Conservation (phyloP, 495 filamentous ascomycete genomes). For the Apodospora peruviana region DNA sequence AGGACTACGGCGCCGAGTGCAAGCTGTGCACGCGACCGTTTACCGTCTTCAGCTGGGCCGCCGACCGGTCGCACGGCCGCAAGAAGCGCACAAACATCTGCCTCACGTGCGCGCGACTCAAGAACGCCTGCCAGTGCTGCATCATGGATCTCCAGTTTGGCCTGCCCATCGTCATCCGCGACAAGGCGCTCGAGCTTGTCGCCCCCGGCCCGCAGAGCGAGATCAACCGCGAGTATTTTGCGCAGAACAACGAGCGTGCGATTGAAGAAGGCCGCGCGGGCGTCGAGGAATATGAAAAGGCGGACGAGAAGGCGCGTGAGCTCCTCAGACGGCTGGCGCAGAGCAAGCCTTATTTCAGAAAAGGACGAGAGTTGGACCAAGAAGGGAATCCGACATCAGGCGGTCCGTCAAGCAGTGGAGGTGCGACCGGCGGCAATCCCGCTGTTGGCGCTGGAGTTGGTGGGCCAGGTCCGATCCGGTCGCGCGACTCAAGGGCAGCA, state of each 20-base stretch:
- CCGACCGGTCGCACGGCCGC: conserved; percentile 78
- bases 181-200: conserved; percentile 97
- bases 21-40: conserved; percentile 92
- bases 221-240: conserved; percentile 95
- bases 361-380: conserved; percentile 59
- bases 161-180: conserved; percentile 84
- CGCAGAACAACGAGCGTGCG: conserved; percentile 91
- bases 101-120: conserved; percentile 88
- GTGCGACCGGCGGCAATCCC: conserved; percentile 36
- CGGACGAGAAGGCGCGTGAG: conserved; percentile 91
- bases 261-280: conserved; percentile 82
- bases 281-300: conserved; percentile 86
- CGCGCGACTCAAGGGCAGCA: conserved; percentile 52
- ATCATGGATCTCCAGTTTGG: conserved; percentile 97
- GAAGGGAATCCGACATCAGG: conserved; percentile 43
- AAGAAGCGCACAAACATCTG: conserved; percentile 88
- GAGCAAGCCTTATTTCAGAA: conserved; percentile 91
- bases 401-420: conserved; percentile 31
- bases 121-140: conserved; percentile 98
- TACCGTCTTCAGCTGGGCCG: conserved; percentile 89
- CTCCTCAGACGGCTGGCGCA: conserved; percentile 77
- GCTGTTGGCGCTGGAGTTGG: conserved; percentile 40
- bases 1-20: conserved; percentile 80
- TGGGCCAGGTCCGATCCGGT: conserved; percentile 65
- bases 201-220: conserved; percentile 84